These are phyloP conservation scores for Globisporangium camurandrum DNA, from an alignment of 352 stramenopile species.

Conservation along the genomic window DNA sequence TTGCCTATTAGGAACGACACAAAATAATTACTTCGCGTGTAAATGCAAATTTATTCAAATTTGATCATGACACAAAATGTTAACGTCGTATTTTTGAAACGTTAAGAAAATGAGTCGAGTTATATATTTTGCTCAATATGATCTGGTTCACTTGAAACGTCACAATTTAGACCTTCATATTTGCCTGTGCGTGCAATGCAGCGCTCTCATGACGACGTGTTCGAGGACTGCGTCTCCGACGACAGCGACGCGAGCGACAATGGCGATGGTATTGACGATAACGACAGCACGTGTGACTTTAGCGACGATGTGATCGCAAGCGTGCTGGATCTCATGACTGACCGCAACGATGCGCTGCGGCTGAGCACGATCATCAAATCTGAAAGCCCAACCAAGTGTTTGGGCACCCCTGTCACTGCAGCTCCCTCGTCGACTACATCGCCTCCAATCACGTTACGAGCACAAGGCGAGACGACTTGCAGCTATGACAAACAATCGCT, in stretches of 20 bases:
- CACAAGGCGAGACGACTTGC: no score
- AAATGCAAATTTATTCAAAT: not conserved
- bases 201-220: constrained; percentile 16
- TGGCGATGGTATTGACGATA: constrained; percentile 19
- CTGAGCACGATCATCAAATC: not conserved
- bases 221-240: constrained; percentile 38
- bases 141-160: not conserved
- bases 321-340: constrained; percentile 37
- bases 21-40: no score
- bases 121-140: not conserved
- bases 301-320: constrained; percentile 35
- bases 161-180: no score
- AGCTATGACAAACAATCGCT: no score
- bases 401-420: not conserved
- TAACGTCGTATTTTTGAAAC: not conserved
- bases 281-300: constrained; percentile 14
- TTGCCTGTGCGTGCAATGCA: constrained; percentile 5
- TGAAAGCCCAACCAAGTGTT: not conserved
- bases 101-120: no score
- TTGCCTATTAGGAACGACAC: no score
- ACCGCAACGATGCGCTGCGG: constrained; percentile 3
- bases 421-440: not conserved
- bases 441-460: no score
- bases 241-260: constrained; percentile 6
- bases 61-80: not conserved